Evolutionary conservation across 2,329 filamentous ascomycete genomes (phyloP).

Genomic region (Curvularia verruculosa): DNA sequence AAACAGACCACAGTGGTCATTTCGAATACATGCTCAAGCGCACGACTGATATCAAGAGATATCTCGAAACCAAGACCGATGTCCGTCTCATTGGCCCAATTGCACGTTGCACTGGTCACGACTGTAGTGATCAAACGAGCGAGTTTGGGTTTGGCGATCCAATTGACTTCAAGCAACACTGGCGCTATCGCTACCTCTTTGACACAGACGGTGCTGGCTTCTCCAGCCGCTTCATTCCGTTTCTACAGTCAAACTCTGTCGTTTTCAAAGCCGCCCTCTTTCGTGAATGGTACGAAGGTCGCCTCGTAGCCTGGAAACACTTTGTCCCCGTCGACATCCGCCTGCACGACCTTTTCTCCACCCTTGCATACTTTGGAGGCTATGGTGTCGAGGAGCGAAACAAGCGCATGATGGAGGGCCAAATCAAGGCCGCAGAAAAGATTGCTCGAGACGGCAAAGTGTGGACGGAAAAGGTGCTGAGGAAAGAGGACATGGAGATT

Average conservation of each 20-base stretch:
- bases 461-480: slow-evolving; percentile 44
- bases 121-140: slow-evolving; percentile 59
- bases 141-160: slow-evolving; percentile 59
- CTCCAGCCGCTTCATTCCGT: slow-evolving; percentile 68
- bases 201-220: slow-evolving; percentile 73
- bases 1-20: slow-evolving; percentile 57
- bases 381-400: slow-evolving; percentile 33
- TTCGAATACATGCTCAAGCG: slow-evolving; percentile 64
- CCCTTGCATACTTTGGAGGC: slow-evolving; percentile 70
- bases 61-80: slow-evolving; percentile 58
- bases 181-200: slow-evolving; percentile 72
- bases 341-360: slow-evolving; percentile 75
- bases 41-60: slow-evolving; percentile 60
- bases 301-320: slow-evolving; percentile 77
- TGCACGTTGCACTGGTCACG: slow-evolving; percentile 60
- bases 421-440: slow-evolving; percentile 36
- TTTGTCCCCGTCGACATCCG: slow-evolving; percentile 79
- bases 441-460: slow-evolving; percentile 43
- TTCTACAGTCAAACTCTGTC: slow-evolving; percentile 69
- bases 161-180: slow-evolving; percentile 63
- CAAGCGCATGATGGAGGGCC: slow-evolving; percentile 36
- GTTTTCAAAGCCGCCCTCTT: slow-evolving; percentile 76
- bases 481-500: slow-evolving; percentile 71
- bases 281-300: slow-evolving; percentile 78
- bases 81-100: slow-evolving; percentile 66